A percentile compares a stretch with the other conserved stretches of the same genome.
Evolutionary conservation across 768 basidiomycete species (phyloP).

Genomic region (Leccinum imitatum): DNA sequence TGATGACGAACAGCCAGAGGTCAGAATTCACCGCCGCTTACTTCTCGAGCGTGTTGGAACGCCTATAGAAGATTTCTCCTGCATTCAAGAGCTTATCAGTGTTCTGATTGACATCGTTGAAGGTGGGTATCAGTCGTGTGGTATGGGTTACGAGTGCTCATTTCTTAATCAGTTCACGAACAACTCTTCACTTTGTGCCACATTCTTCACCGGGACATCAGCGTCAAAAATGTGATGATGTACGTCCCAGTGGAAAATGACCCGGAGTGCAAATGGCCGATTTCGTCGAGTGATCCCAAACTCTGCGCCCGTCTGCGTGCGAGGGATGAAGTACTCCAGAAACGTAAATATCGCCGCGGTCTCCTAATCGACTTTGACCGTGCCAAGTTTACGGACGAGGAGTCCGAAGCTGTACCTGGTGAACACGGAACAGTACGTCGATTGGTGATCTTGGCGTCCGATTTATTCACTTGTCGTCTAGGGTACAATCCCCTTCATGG

Average conservation of each 20-base stretch:
- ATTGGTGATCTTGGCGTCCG: too few species aligned
- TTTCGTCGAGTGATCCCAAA: background rate
- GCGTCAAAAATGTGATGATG: background rate
- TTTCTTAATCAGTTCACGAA: background rate
- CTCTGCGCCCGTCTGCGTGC: background rate
- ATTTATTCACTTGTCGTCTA: background rate
- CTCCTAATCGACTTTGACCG: conserved; percentile 6
- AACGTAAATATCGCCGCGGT: background rate
- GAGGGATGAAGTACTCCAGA: background rate
- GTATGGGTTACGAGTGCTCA: background rate
- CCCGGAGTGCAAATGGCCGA: background rate
- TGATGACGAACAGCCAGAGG: background rate
- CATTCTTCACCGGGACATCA: conserved; percentile 1
- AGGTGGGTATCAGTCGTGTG: background rate
- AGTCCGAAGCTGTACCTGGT: background rate
- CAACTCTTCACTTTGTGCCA: background rate
- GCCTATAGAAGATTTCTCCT: background rate
- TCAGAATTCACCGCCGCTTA: background rate
- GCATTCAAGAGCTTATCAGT: background rate
- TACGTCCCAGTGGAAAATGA: background rate
- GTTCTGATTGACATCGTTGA: conserved; percentile 1
- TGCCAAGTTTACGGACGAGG: background rate
- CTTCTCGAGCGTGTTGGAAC: background rate
- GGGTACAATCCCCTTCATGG: conserved; percentile 9
- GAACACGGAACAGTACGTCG: background rate